Evolutionary conservation across 2,329 filamentous ascomycete genomes (phyloP).

Genomic region (Aspergillus sp.): DNA sequence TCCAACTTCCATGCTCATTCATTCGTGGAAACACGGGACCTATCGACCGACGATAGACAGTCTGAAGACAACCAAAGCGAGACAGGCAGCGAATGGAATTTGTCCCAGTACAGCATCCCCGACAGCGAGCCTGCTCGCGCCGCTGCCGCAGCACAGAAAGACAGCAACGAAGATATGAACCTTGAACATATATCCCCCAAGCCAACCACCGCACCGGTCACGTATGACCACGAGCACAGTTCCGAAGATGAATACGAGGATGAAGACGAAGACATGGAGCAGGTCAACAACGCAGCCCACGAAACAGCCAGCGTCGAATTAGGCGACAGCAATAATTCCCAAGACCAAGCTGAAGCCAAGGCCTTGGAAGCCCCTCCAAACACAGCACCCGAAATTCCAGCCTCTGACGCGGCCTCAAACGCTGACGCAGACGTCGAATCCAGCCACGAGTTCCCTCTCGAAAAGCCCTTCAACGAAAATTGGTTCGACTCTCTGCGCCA

Average conservation of each 20-base stretch:
- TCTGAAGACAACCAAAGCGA: slow-evolving; percentile 1
- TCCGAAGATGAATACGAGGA: background rate
- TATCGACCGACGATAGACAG: slow-evolving; percentile 5
- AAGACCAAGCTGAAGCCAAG: background rate
- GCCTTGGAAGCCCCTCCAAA: background rate
- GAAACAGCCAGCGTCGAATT: slow-evolving; percentile 40
- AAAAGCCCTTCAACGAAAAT: slow-evolving; percentile 19
- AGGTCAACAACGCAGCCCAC: slow-evolving; percentile 23
- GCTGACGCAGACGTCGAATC: slow-evolving; percentile 7
- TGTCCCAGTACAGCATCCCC: slow-evolving; percentile 5
- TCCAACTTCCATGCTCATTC: slow-evolving; percentile 26
- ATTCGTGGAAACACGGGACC: slow-evolving; percentile 7
- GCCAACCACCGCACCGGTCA: background rate
- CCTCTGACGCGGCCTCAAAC: background rate
- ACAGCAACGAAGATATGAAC: background rate
- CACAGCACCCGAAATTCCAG: background rate
- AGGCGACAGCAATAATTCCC: slow-evolving; percentile 27
- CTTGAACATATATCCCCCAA: background rate
- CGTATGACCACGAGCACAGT: background rate
- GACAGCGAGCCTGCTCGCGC: slow-evolving; percentile 7
- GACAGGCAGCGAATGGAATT: background rate
- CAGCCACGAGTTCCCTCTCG: background rate
- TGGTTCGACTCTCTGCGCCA: slow-evolving; percentile 33
- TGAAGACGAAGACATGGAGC: slow-evolving; percentile 11
- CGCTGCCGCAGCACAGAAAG: background rate